Conservation (phyloP, 148 eudicot species). For the Chenopodium berlandieri region DNA sequence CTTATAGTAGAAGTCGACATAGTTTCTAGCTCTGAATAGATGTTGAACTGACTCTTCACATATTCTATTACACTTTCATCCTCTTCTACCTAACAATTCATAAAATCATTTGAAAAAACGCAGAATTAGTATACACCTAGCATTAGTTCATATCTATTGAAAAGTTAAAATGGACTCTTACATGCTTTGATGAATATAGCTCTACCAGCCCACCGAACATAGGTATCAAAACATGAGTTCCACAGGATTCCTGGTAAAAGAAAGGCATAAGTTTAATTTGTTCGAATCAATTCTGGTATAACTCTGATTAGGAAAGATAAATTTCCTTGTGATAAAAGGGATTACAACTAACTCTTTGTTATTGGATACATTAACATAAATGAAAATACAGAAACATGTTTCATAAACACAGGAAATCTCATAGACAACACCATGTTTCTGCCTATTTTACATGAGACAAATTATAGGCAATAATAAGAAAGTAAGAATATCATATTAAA, state of each 20-base stretch:
- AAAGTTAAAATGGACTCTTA: constrained; percentile 30
- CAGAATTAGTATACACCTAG: constrained; percentile 9
- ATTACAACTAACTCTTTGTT: background rate
- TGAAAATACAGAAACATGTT: background rate
- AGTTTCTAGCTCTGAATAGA: constrained; percentile 28
- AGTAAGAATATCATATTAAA: background rate
- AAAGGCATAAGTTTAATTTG: background rate
- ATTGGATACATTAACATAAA: background rate
- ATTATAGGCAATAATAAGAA: background rate
- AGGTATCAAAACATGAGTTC: constrained; percentile 77
- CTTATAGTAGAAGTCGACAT: constrained; percentile 27
- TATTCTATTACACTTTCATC: constrained; percentile 52
- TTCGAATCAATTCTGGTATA: background rate
- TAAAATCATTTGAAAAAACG: background rate
- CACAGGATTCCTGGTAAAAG: constrained; percentile 40
- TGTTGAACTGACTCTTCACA: constrained; percentile 35
- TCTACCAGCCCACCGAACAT: constrained; percentile 77
- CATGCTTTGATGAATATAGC: constrained; percentile 60
- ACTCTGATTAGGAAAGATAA: background rate
- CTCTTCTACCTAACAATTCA: constrained; percentile 47
- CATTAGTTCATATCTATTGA: background rate
- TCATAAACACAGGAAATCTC: background rate
- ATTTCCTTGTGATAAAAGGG: background rate
- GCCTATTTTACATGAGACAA: background rate
- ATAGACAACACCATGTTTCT: background rate